phyloP scores from a whole-genome alignment of 805 yeast species.

The Yarrowia sp. region DNA sequence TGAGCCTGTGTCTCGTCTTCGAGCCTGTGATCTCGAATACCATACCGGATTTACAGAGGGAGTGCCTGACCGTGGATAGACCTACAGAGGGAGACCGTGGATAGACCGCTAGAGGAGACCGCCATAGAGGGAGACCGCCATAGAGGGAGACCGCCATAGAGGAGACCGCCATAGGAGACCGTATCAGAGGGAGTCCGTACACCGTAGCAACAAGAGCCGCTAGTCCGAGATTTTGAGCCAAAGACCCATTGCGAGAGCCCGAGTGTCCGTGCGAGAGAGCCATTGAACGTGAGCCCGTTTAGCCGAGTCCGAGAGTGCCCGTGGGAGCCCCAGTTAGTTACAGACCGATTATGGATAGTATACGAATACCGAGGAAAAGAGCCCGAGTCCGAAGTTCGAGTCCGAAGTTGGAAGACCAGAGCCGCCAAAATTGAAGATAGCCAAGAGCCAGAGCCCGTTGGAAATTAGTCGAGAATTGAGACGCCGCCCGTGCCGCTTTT shows the following conservation, averaged over 20 bases:
- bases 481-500: slow-evolving; percentile 34
- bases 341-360: neutral
- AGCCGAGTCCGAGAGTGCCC: slow-evolving; percentile 31
- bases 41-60: slow-evolving; percentile 14
- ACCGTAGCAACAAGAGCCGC: slow-evolving; percentile 26
- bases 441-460: slow-evolving; percentile 31
- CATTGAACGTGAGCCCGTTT: slow-evolving; percentile 12
- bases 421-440: slow-evolving; percentile 29
- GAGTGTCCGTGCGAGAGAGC: slow-evolving; percentile 27
- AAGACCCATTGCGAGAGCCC: slow-evolving; percentile 26
- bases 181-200: slow-evolving; percentile 21
- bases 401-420: neutral
- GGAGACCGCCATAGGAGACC: slow-evolving; percentile 14
- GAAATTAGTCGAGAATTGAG: slow-evolving; percentile 6
- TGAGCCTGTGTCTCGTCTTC: slow-evolving; percentile 14
- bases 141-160: slow-evolving; percentile 25
- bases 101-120: slow-evolving; percentile 6
- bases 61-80: neutral
- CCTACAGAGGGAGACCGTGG: too few relatives aligned
- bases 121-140: slow-evolving; percentile 30
- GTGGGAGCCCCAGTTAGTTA: slow-evolving; percentile 23
- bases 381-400: slow-evolving; percentile 9
- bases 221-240: slow-evolving; percentile 17
- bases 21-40: slow-evolving; percentile 13
- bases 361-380: slow-evolving; percentile 4